Conservation (phyloP, 2,329 filamentous ascomycete genomes). For the Albophoma yamanashiensis region DNA sequence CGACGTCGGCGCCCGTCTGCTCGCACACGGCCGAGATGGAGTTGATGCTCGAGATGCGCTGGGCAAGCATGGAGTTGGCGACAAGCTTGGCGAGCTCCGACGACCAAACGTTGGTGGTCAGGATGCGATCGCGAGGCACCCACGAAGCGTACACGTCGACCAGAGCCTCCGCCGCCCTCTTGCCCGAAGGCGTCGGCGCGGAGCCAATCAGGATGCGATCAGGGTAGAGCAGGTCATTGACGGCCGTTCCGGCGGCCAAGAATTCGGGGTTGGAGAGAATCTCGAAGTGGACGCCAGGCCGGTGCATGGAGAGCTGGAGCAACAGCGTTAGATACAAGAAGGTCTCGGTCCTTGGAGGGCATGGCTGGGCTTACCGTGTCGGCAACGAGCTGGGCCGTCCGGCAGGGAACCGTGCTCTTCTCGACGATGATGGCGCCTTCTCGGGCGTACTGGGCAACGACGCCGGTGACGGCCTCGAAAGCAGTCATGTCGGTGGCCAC, state of each 20-base stretch:
- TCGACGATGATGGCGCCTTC: constrained; percentile 66
- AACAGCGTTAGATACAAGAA: background rate
- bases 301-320: constrained; percentile 41
- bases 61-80: constrained; percentile 70
- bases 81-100: constrained; percentile 72
- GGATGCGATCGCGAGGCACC: constrained; percentile 56
- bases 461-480: constrained; percentile 57
- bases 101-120: constrained; percentile 66
- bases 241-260: constrained; percentile 65
- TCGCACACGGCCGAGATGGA: constrained; percentile 73
- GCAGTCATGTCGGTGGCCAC: constrained; percentile 62
- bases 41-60: constrained; percentile 74
- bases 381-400: constrained; percentile 59
- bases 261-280: constrained; percentile 78
- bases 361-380: constrained; percentile 43
- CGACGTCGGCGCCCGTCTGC: constrained; percentile 62
- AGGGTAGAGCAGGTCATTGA: constrained; percentile 58
- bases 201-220: constrained; percentile 70
- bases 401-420: constrained; percentile 71
- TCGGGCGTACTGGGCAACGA: constrained; percentile 56
- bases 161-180: constrained; percentile 51
- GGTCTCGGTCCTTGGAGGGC: background rate
- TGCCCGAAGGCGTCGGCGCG: constrained; percentile 46
- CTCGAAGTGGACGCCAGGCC: constrained; percentile 57
- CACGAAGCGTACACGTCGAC: constrained; percentile 59